Evolutionary conservation across 2,329 filamentous ascomycete genomes (phyloP).

Genomic region (Hypocrella siamensis): DNA sequence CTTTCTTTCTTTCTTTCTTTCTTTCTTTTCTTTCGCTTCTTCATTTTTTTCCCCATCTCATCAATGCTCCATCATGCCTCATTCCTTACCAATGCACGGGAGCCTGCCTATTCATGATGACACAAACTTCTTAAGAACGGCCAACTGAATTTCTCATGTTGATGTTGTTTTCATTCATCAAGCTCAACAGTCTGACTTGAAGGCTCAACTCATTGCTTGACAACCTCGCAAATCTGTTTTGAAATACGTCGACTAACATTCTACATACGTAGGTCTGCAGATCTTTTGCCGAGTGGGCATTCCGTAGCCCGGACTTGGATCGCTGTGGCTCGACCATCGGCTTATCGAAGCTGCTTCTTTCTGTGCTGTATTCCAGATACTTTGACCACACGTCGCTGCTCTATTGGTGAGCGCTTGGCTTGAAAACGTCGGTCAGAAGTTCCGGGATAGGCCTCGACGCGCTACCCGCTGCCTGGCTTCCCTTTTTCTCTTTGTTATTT

Average conservation of each 20-base stretch:
- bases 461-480: too few species aligned
- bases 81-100: conserved; percentile 4
- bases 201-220: not conserved
- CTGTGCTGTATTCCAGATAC: not conserved
- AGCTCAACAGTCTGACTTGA: conserved; percentile 48
- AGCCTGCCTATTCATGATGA: conserved; percentile 31
- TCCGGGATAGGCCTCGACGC: too few species aligned
- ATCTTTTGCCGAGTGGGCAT: too few species aligned
- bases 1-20: too few species aligned
- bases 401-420: too few species aligned
- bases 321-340: too few species aligned
- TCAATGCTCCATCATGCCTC: conserved; percentile 2
- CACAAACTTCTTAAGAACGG: conserved; percentile 45
- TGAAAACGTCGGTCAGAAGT: too few species aligned
- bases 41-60: not conserved
- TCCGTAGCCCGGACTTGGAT: too few species aligned
- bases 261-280: too few species aligned
- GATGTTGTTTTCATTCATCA: conserved; percentile 37
- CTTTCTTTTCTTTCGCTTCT: too few species aligned
- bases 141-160: conserved; percentile 46
- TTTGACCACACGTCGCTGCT: not conserved
- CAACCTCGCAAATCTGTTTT: not conserved
- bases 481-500: too few species aligned
- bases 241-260: not conserved
- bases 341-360: not conserved